Conservation (phyloP, 208 protist genomes). For the Trypanosoma mega region DNA sequence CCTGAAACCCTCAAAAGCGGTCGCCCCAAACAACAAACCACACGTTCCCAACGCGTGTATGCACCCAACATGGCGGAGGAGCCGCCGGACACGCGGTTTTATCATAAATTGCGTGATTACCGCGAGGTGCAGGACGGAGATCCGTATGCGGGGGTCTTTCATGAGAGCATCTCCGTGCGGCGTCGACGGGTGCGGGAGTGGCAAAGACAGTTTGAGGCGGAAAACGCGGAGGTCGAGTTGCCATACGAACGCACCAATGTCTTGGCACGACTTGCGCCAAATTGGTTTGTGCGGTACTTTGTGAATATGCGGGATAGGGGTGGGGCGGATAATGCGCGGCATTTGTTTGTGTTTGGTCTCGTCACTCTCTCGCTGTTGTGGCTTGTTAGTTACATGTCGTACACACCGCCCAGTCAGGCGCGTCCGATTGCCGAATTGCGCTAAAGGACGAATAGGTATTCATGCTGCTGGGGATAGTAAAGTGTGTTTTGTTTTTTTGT, state of each 20-base stretch:
- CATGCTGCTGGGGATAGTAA: no score
- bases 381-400: conserved; percentile 68
- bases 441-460: no score
- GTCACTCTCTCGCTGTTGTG: conserved; percentile 28
- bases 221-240: conserved; percentile 76
- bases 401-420: conserved; percentile 63
- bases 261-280: conserved; percentile 66
- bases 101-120: conserved; percentile 53
- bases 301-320: conserved; percentile 74
- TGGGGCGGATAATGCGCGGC: conserved; percentile 50
- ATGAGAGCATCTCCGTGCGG: conserved; percentile 48
- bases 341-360: conserved; percentile 33
- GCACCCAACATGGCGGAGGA: conserved; percentile 21
- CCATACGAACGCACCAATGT: conserved; percentile 83
- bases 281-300: conserved; percentile 88
- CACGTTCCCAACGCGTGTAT: conserved; percentile 56
- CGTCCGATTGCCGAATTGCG: conserved; percentile 64
- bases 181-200: conserved; percentile 69
- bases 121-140: conserved; percentile 75
- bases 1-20: conserved; percentile 79
- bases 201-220: conserved; percentile 88
- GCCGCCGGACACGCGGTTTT: conserved; percentile 68
- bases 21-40: conserved; percentile 65
- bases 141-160: conserved; percentile 72
- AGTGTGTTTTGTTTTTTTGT: no score